Evolutionary conservation across 257 asterid genomes (phyloP).

Genomic region (Buddleja alternifolia): DNA sequence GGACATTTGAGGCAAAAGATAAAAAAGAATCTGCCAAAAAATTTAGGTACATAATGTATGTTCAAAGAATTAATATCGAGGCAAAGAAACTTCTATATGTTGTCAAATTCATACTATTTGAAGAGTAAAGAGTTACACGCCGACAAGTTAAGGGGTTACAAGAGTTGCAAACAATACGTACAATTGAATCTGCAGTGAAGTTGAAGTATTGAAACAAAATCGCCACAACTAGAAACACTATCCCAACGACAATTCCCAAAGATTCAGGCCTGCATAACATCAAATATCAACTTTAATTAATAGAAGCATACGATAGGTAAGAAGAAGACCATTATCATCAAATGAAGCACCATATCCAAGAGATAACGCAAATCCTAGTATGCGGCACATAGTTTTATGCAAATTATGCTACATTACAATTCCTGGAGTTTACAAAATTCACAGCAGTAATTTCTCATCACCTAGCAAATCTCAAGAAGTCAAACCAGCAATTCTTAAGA

Average conservation of each 20-base stretch:
- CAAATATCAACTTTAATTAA: constrained; percentile 21
- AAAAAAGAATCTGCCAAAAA: background rate
- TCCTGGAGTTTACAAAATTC: background rate
- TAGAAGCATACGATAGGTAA: background rate
- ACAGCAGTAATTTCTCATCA: constrained; percentile 5
- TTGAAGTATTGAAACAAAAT: constrained; percentile 78
- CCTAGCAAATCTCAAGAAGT: background rate
- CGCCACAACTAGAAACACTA: constrained; percentile 74
- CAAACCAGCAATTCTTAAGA: background rate
- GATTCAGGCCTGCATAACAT: constrained; percentile 85
- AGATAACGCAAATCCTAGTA: background rate
- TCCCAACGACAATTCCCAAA: constrained; percentile 83
- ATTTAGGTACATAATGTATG: background rate
- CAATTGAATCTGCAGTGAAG: constrained; percentile 77
- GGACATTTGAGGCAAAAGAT: background rate
- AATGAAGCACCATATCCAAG: background rate
- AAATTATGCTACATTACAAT: background rate
- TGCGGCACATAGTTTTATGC: background rate
- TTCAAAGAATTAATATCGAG: background rate
- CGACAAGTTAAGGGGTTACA: background rate
- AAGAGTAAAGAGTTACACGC: constrained; percentile 10
- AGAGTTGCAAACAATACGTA: constrained; percentile 31
- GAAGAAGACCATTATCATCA: background rate
- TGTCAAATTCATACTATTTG: background rate
- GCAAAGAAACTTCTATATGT: background rate